Evolutionary conservation across 75 land plant genomes (phyloP).

Genomic region (Sequoia sempervirens): DNA sequence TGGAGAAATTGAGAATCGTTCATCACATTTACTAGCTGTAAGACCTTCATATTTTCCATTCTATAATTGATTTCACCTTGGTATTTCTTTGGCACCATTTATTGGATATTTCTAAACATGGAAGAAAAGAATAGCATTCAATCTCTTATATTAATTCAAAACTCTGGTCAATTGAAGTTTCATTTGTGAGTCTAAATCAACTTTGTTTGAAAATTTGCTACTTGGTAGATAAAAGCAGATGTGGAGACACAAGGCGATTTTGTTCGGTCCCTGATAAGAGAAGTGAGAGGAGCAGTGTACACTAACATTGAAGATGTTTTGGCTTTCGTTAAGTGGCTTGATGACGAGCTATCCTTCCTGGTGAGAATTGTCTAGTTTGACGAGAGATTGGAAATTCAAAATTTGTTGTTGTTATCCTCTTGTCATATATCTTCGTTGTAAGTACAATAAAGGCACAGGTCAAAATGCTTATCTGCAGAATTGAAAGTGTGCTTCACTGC

Average conservation of each 20-base stretch:
- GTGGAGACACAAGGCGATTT: conserved; percentile 81
- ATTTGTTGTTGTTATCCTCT: background rate
- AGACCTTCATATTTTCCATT: conserved; percentile 10
- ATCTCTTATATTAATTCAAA: background rate
- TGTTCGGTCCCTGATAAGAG: conserved; percentile 62
- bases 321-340: conserved; percentile 82
- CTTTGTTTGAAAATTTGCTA: background rate
- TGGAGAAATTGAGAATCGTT: conserved; percentile 75
- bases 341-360: conserved; percentile 43
- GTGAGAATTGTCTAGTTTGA: conserved; percentile 10
- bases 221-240: conserved; percentile 68
- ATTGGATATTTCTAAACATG: background rate
- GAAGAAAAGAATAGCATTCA: background rate
- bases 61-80: background rate
- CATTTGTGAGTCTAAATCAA: conserved; percentile 1
- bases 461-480: background rate
- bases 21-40: conserved; percentile 71
- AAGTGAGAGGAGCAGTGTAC: conserved; percentile 54
- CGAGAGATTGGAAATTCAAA: background rate
- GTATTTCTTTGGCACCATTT: background rate
- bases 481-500: background rate
- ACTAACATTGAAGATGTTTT: conserved; percentile 65
- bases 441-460: background rate
- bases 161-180: background rate
- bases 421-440: background rate